Evolutionary conservation across 257 asterid genomes (phyloP).

Genomic region (Plantago ovata): DNA sequence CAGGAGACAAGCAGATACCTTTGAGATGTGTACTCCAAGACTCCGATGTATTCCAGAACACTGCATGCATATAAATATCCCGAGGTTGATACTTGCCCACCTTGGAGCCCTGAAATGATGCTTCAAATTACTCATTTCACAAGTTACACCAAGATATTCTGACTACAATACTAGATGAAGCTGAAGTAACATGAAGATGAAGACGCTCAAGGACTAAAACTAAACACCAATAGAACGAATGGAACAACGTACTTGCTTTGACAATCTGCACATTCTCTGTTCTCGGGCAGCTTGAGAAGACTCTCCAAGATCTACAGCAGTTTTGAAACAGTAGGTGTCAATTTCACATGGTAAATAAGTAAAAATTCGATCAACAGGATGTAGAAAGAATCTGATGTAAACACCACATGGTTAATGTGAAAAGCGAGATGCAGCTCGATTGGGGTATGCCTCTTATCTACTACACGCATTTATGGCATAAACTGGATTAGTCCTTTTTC

Average conservation of each 20-base stretch:
- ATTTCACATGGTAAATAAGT: constrained; percentile 15
- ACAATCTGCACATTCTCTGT: constrained; percentile 93
- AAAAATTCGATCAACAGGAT: neutral
- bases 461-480: too few relatives aligned
- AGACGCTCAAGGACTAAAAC: neutral
- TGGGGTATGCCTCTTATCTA: too few relatives aligned
- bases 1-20: constrained; percentile 38
- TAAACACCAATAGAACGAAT: neutral
- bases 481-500: too few relatives aligned
- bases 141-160: neutral
- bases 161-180: neutral
- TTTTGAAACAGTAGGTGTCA: constrained; percentile 9
- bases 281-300: constrained; percentile 74
- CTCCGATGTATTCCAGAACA: constrained; percentile 93
- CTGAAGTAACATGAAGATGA: neutral
- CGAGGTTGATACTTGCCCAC: constrained; percentile 95
- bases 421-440: too few relatives aligned
- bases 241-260: constrained; percentile 52
- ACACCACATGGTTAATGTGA: neutral
- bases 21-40: constrained; percentile 91
- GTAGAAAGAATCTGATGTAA: neutral
- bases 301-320: constrained; percentile 58
- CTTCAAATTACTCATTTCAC: neutral
- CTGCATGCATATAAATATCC: constrained; percentile 84
- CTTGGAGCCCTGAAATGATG: constrained; percentile 68